Conservation (phyloP, 306 rosid genomes). For the Castanea mollissima region DNA sequence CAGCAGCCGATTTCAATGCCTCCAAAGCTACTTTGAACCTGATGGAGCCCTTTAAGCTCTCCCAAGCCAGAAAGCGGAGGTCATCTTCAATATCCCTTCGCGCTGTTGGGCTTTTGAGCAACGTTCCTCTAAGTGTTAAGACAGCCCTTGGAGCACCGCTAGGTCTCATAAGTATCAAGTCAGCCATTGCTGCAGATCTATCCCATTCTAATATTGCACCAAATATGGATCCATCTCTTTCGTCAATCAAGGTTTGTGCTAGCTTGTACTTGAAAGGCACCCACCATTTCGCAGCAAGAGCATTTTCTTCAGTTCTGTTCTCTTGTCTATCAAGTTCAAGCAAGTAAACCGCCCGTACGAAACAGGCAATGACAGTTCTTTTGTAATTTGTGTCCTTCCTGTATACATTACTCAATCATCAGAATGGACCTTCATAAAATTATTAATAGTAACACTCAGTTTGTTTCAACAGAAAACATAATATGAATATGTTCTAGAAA, state of each 20-base stretch:
- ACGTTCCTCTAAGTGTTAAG: slow-evolving; percentile 81
- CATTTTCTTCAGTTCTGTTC: slow-evolving; percentile 51
- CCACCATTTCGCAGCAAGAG: slow-evolving; percentile 97
- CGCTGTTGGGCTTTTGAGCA: slow-evolving; percentile 77
- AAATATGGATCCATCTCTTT: slow-evolving; percentile 88
- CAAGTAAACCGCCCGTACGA: slow-evolving; percentile 85
- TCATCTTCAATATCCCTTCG: slow-evolving; percentile 90
- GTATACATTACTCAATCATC: slow-evolving; percentile 17
- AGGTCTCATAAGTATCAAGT: slow-evolving; percentile 61
- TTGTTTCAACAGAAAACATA: too few relatives aligned
- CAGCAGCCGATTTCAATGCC: slow-evolving; percentile 58
- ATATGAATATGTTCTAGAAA: too few relatives aligned
- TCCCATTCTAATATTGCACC: slow-evolving; percentile 97
- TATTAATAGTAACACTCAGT: background rate
- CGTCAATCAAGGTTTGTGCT: slow-evolving; percentile 58
- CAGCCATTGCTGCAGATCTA: slow-evolving; percentile 67
- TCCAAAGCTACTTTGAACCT: slow-evolving; percentile 66
- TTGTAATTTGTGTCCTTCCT: slow-evolving; percentile 84
- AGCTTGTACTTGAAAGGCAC: slow-evolving; percentile 88
- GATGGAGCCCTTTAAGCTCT: slow-evolving; percentile 87
- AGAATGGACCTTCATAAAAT: background rate
- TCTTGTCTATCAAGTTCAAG: slow-evolving; percentile 94
- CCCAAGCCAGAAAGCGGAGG: slow-evolving; percentile 94
- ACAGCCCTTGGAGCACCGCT: slow-evolving; percentile 93
- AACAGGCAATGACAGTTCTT: slow-evolving; percentile 84